A percentile compares a stretch with the other conserved stretches of the same genome.
Conservation (phyloP, 2,329 filamentous ascomycete genomes). For the Paramyrothecium sp. region DNA sequence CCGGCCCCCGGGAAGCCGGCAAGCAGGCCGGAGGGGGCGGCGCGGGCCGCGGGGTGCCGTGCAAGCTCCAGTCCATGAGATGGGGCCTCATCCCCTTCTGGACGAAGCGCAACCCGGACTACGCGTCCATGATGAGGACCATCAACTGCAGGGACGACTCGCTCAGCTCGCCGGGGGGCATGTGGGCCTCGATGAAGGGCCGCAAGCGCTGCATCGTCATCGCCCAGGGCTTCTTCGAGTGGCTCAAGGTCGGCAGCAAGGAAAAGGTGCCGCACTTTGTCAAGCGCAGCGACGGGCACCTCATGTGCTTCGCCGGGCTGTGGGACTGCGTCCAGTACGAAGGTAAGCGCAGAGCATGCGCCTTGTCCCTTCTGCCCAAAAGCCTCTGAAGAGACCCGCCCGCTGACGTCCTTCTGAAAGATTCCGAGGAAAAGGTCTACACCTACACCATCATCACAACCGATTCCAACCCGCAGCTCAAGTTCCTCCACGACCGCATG, state of each 20-base stretch:
- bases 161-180: conserved; percentile 69
- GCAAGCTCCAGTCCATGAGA: conserved; percentile 90
- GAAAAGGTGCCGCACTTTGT: conserved; percentile 85
- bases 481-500: conserved; percentile 92
- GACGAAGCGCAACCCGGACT: conserved; percentile 82
- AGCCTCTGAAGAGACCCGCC: not conserved
- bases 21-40: not conserved
- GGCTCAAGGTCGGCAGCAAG: conserved; percentile 76
- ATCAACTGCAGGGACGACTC: conserved; percentile 97
- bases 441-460: conserved; percentile 96
- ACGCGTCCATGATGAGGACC: conserved; percentile 75
- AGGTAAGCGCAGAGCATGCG: conserved; percentile 51
- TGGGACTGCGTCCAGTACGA: conserved; percentile 89
- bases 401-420: conserved; percentile 5
- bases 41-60: conserved; percentile 37
- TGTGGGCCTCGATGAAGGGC: conserved; percentile 92
- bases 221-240: conserved; percentile 94
- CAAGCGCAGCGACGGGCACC: conserved; percentile 74
- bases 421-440: conserved; percentile 64
- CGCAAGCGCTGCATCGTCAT: conserved; percentile 84
- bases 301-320: conserved; percentile 88
- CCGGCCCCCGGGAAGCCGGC: not conserved
- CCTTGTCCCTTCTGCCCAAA: not conserved
- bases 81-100: conserved; percentile 95
- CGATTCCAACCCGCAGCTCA: conserved; percentile 75